These are phyloP conservation scores for Dioscorea dumetorum DNA, from an alignment of 106 monocot species.

Conservation along the genomic window DNA sequence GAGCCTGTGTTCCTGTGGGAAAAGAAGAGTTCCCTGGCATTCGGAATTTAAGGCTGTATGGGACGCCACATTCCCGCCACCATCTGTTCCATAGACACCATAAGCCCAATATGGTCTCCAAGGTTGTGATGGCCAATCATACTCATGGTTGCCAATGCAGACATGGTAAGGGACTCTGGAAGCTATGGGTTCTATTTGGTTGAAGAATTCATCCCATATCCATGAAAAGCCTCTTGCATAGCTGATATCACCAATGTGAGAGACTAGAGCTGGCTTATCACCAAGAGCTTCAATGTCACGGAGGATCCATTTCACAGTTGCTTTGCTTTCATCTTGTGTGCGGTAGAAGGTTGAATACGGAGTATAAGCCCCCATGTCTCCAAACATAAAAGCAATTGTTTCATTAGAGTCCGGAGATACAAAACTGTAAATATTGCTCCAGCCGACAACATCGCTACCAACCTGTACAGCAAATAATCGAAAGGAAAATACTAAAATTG, in stretches of 20 bases:
- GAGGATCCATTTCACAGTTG: conserved; percentile 85
- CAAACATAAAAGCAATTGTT: conserved; percentile 81
- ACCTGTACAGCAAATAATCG: conserved; percentile 33
- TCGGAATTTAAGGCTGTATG: conserved; percentile 83
- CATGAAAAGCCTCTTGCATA: conserved; percentile 88
- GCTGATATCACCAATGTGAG: conserved; percentile 98
- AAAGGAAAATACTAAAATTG: too few species aligned
- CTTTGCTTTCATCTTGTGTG: conserved; percentile 73
- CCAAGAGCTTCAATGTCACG: conserved; percentile 71
- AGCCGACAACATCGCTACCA: conserved; percentile 74
- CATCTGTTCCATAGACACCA: conserved; percentile 61
- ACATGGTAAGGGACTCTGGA: conserved; percentile 81
- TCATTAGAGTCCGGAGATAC: conserved; percentile 77
- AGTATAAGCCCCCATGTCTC: conserved; percentile 85
- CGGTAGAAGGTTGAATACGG: conserved; percentile 79
- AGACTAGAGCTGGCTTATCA: conserved; percentile 76
- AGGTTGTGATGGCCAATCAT: conserved; percentile 94
- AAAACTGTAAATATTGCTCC: conserved; percentile 71
- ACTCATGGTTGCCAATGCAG: conserved; percentile 93
- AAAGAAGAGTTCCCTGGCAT: conserved; percentile 95
- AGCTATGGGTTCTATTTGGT: conserved; percentile 87
- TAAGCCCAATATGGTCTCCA: conserved; percentile 84
- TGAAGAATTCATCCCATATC: conserved; percentile 98
- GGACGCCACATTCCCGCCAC: conserved; percentile 99
- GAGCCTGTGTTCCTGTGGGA: conserved; percentile 69